Percentiles rank a stretch among this genome's conserved stretches.
Conservation (phyloP, 441 rosid species). For the Pelargonium fulgidum region DNA sequence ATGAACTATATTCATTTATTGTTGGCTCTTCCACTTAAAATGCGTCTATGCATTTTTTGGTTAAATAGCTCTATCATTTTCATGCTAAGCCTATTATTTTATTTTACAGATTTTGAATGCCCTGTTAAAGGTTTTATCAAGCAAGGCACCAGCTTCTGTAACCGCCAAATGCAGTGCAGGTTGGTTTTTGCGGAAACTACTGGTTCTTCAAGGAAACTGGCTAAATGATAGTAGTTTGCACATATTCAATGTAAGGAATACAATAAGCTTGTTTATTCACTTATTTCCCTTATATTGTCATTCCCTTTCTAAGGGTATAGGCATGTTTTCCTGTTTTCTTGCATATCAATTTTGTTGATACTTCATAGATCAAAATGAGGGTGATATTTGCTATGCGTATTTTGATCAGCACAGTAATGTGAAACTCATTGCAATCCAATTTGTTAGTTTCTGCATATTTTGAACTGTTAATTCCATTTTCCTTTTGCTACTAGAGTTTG, state of each 20-base stretch:
- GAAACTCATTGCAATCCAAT: not conserved
- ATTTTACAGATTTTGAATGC: slow-evolving; percentile 37
- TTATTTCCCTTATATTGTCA: not conserved
- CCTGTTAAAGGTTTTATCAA: slow-evolving; percentile 39
- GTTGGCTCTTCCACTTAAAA: slow-evolving; percentile 8
- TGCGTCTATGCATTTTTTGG: slow-evolving; percentile 4
- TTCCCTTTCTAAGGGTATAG: not conserved
- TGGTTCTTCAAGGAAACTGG: slow-evolving; percentile 31
- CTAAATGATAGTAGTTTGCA: slow-evolving; percentile 30
- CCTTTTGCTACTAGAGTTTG: not conserved
- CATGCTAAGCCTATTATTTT: slow-evolving; percentile 13
- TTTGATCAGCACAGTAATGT: not conserved
- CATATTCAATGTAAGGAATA: slow-evolving; percentile 46
- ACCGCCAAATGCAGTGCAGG: slow-evolving; percentile 41
- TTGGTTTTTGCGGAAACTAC: slow-evolving; percentile 46
- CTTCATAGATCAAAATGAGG: not conserved
- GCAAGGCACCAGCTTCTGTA: slow-evolving; percentile 32
- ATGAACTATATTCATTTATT: not conserved
- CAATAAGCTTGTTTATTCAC: not conserved
- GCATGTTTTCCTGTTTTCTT: not conserved
- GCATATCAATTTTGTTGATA: not conserved
- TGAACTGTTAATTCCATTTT: not conserved
- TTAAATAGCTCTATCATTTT: not conserved
- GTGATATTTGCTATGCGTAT: not conserved
- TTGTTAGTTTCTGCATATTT: no score